Base-by-base conservation (phyloP, 768 basidiomycete genomes). In the Leccinum ochraceum region DNA sequence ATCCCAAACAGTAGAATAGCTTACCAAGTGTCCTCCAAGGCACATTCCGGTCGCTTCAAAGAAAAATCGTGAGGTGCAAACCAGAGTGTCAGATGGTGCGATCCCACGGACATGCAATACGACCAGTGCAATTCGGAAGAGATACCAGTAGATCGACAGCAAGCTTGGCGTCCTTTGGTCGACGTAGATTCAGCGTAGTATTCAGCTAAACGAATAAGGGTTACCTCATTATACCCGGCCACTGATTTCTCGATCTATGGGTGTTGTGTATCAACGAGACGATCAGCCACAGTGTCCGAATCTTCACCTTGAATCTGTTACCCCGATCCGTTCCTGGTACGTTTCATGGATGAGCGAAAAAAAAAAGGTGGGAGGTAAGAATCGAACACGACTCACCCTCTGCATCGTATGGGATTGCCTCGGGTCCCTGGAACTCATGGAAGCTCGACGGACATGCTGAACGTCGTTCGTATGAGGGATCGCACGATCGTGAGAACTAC, bases 371-470 rank as follows among this genome's bases (percentile, higher is more conserved):
- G 59, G 53, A 24, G 16, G 8, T 0, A 1, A 39, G 34, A 32
- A 51, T 20, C 51, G 30, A 22, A 61, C 37, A 16, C n/a, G 10
- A 49, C 16, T 32, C 4, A 88, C 92, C 92, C 81, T 95, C 90
- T 0, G 77, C 79, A 71, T 96, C 94, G 70, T 98, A 98, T 0
- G 93, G 83, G 62, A 98, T 88, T 1, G 95, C 75, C 34, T 94
- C 93, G 0, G 94, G 90, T 0, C 91, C 89, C 69, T 93, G 85
- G 58, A 96, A 98, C 70, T 98, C 95, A 67, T 98, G 96, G 76
- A 91, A 98, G 13, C 82, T 82, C 4, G 90, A 93, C 1, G 92
- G 92, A 58, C 88, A 91, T 4, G 91, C 92, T 94, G 56, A 6
- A 58, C 9, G 3, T 20, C 39, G 26, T 53, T 4, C 39, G 6